phyloP scores from a whole-genome alignment of 2,329 filamentous ascomycete genomes.

The Cryphonectria naterciae region DNA sequence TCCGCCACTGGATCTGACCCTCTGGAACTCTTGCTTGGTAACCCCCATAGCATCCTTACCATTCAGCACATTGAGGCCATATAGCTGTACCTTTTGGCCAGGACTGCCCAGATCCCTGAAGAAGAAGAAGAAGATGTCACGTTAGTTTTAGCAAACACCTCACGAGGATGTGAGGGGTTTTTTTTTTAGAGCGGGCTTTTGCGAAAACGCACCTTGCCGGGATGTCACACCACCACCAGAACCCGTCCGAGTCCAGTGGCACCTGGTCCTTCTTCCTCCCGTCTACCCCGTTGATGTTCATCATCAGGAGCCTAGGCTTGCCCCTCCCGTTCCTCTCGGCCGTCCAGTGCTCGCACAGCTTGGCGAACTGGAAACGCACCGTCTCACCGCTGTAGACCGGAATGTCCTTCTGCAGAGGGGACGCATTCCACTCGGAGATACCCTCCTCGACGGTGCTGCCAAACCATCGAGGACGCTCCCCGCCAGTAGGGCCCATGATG shows the following conservation, averaged over 20 bases:
- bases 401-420: conserved; percentile 64
- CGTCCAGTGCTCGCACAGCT: conserved; percentile 82
- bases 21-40: conserved; percentile 50
- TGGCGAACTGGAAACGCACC: conserved; percentile 79
- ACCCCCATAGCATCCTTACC: conserved; percentile 53
- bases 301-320: conserved; percentile 71
- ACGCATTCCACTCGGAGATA: conserved; percentile 61
- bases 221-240: conserved; percentile 82
- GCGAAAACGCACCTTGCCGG: conserved; percentile 43
- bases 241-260: conserved; percentile 76
- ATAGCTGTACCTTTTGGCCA: conserved; percentile 70
- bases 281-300: conserved; percentile 68
- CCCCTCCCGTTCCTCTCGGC: conserved; percentile 69
- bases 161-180: too few species aligned
- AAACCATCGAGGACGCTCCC: conserved; percentile 53
- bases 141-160: conserved; percentile 10
- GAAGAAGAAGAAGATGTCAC: neutral
- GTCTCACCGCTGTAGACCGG: conserved; percentile 56
- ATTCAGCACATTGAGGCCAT: conserved; percentile 57
- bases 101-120: conserved; percentile 64
- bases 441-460: conserved; percentile 53
- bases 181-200: neutral
- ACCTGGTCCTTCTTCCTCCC: conserved; percentile 70
- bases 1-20: conserved; percentile 48
- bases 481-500: conserved; percentile 61